Conservation (phyloP, 108 stramenopile species). For the Fistulifera solaris region DNA sequence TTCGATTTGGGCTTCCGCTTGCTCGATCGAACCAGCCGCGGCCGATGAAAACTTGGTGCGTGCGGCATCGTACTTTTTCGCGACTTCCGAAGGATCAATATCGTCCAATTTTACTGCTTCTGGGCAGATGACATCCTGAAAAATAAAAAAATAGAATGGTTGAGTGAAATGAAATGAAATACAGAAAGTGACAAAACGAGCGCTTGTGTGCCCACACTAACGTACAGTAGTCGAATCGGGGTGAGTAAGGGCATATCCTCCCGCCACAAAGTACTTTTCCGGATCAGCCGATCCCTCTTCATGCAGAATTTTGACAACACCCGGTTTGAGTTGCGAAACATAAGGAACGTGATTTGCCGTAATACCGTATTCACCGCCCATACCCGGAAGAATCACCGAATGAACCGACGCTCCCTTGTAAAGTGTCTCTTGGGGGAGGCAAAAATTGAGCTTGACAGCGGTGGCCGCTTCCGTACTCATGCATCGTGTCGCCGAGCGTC, state of each 20-base stretch:
- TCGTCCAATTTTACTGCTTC: slow-evolving; percentile 96
- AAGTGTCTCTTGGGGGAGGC: slow-evolving; percentile 88
- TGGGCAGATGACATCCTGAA: slow-evolving; percentile 88
- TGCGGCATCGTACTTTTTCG: slow-evolving; percentile 66
- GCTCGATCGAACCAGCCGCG: slow-evolving; percentile 69
- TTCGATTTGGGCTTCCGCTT: slow-evolving; percentile 91
- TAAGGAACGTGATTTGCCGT: slow-evolving; percentile 92
- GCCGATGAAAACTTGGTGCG: slow-evolving; percentile 64
- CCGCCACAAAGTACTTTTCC: slow-evolving; percentile 96
- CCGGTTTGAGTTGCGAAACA: slow-evolving; percentile 94
- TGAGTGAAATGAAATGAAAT: neutral
- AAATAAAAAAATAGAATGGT: neutral
- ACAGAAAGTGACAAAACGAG: too few species aligned
- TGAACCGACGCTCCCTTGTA: slow-evolving; percentile 75
- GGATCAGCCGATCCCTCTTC: slow-evolving; percentile 53
- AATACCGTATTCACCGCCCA: slow-evolving; percentile 94
- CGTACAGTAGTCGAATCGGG: slow-evolving; percentile 85
- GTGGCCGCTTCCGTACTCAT: slow-evolving; percentile 42
- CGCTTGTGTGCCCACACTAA: slow-evolving; percentile 6
- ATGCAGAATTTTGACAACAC: slow-evolving; percentile 87
- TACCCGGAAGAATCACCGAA: slow-evolving; percentile 83
- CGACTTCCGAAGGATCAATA: slow-evolving; percentile 75
- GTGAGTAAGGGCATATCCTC: slow-evolving; percentile 92
- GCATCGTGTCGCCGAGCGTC: slow-evolving; percentile 18
- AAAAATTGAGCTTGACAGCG: slow-evolving; percentile 82